Conservation (phyloP, 345 rosid genomes). For the Syzygium grande region DNA sequence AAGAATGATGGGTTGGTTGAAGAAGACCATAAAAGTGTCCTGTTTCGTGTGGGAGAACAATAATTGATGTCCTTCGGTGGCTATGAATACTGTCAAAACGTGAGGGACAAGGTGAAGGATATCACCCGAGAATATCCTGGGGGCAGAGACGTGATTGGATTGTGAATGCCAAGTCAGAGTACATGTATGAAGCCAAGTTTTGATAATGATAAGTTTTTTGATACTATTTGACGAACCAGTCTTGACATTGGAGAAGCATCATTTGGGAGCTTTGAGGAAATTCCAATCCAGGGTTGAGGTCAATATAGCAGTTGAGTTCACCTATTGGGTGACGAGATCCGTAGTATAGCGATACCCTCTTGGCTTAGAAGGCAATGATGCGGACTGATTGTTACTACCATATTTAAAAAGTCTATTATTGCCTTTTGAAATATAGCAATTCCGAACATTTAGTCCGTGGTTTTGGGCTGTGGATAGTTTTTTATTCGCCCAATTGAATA, state of each 20-base stretch:
- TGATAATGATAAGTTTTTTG: neutral
- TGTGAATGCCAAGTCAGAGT: rapidly evolving
- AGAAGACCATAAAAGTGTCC: neutral
- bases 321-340: rapidly evolving
- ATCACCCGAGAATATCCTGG: neutral
- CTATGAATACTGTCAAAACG: neutral
- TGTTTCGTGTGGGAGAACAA: neutral
- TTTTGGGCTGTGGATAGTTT: neutral
- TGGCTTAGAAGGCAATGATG: no score
- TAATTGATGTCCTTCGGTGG: neutral
- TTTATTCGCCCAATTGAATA: neutral
- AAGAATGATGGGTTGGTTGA: neutral
- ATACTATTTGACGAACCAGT: neutral
- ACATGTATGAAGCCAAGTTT: neutral
- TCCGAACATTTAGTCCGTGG: no score
- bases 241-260: neutral
- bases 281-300: neutral
- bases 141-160: neutral
- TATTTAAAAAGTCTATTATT: no score
- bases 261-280: neutral
- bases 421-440: neutral
- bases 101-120: neutral
- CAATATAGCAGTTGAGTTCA: neutral
- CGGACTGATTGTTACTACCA: no score
- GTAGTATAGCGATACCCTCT: neutral